Base-by-base conservation (phyloP, 176 grass and related monocot genomes). In the Saccharum officinarum region DNA sequence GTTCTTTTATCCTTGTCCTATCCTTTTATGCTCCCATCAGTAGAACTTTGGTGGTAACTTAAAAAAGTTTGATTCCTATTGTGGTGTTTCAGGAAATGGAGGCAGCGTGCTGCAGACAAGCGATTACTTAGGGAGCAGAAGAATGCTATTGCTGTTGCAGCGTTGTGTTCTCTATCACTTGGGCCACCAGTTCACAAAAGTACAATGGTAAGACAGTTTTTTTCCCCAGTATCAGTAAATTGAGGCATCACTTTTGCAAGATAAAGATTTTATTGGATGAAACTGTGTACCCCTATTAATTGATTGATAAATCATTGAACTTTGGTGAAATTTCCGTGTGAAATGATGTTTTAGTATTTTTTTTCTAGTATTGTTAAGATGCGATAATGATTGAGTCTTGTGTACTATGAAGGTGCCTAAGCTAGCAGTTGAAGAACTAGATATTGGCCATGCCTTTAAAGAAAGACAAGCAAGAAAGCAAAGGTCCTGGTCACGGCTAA, bases 41-140 rank as follows among this genome's bases (percentile, higher is more conserved):
- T 83, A 62, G 47, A n/a, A 39, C 62, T 87, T 69, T 13, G 55
- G 36, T 86, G 52, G 47, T 61, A 72, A 22, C 64, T 59, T 45
- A 85, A 49, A n/a, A 33, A 92, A 66, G 18, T 20, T 66, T 73
- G 65, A 45, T 46, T 28, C 46, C 25, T 81, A 60, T 25, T 40
- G 28, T 81, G 79, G 62, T 80, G 40, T 78, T 86, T 36, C 68
- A 99, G 97, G 78, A 94, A 92, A 92, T 99, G 97, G 97, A 89
- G 81, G 75, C 92, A 86, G 16, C 80, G 38, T 84, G 88, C 97
- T 52, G 82, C 26, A 7, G 88, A 88, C 57, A 79, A 73, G 68
- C 92, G 81, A 76, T 68, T 79, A 89, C 64, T 10, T 34, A 87
- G 91, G 64, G 92, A 96, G 79, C 86, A 95, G 79, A 96, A 90